Evolutionary conservation across 2,329 filamentous ascomycete species (phyloP), one percentile per base, ranked within the genome.

Genomic region (Cryphonectria radicalis): DNA sequence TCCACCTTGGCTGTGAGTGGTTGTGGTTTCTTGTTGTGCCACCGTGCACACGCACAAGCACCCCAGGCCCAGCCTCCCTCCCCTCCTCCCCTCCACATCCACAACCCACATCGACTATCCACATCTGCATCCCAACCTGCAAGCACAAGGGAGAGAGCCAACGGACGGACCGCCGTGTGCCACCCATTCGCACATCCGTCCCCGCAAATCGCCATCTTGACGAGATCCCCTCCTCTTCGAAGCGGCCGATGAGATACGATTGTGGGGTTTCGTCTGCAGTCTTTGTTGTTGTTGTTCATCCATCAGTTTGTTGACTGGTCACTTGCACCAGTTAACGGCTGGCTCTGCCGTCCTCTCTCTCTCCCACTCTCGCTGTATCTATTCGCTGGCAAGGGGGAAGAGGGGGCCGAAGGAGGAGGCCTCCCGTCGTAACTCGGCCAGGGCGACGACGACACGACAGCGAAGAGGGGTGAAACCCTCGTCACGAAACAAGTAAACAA

Each of bases 171-270:
- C 62, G 17, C 62, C 4, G 37, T 40, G 62, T 43, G 62, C 62
- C 32, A n/a, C 62, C 62, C 3, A 7, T 14, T 46, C 40, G 32
- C 42, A 25, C 5, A 8, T 50, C 25, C 28, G 14, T 59, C 55
- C 55, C 55, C 62, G 62, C 62, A 64, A 64, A 64, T 64, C 62
- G 62, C 37, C 62, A 64, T 64, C 62, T 35, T 64, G 62, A 64
- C 37, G 22, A 59, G 55, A 59, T 59, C 55, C 55, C 55, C 55
- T 59, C 40, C 22, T 50, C 46, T 50, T 50, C 46, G 46, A 50
- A 43, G 42, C 40, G 62, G 32, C 59, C 37, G 62, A 64, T 64
- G 62, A 64, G 62, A 64, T 64, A 28, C 62, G 62, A 25, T 64
- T 63, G 37, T 63, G 37, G 37, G 10, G 59, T 40, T 19, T 13